Evolutionary conservation across 345 rosid genomes (phyloP).

Genomic region (Lenwebbia sp.): DNA sequence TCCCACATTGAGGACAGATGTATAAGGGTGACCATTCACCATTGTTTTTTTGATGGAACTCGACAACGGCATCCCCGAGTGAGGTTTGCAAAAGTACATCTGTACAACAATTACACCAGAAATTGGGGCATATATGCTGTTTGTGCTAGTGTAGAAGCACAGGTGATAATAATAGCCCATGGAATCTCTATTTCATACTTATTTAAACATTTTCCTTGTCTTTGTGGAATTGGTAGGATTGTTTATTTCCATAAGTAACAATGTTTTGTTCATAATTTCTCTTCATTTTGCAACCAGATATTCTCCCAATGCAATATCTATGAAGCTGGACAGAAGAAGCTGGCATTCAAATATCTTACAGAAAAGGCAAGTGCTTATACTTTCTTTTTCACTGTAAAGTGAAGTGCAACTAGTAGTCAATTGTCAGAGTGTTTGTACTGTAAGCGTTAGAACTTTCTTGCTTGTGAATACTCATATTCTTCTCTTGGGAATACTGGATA

Average conservation of each 20-base stretch:
- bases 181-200: neutral
- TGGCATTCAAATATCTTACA: slow-evolving; percentile 71
- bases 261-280: neutral
- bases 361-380: slow-evolving; percentile 45
- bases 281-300: slow-evolving; percentile 33
- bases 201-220: neutral
- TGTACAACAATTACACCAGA: slow-evolving; percentile 82
- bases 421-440: neutral
- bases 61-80: slow-evolving; percentile 92
- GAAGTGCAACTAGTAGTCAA: neutral
- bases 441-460: neutral
- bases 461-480: neutral
- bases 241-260: neutral
- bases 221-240: neutral
- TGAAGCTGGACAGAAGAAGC: slow-evolving; percentile 88
- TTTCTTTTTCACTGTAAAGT: neutral
- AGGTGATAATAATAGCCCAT: slow-evolving; percentile 29
- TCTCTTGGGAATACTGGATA: neutral
- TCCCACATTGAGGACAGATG: slow-evolving; percentile 68
- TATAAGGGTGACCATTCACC: slow-evolving; percentile 86
- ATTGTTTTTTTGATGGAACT: slow-evolving; percentile 88
- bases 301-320: slow-evolving; percentile 90
- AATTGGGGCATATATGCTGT: slow-evolving; percentile 91
- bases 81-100: slow-evolving; percentile 77
- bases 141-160: slow-evolving; percentile 87